These are phyloP conservation scores for Cicer judaicum DNA, from an alignment of 306 rosid species.

Conservation along the genomic window DNA sequence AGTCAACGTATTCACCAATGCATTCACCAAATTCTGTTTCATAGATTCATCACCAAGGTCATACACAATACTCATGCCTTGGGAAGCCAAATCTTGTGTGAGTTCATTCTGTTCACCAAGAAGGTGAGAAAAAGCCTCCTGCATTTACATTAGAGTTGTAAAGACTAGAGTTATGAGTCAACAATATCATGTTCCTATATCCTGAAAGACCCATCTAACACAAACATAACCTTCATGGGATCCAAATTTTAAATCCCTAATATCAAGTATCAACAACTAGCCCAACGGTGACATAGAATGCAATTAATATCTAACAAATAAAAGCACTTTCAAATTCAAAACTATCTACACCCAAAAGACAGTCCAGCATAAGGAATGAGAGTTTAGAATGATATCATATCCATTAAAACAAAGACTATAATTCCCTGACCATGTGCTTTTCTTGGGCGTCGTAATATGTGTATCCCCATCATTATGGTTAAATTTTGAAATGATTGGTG, in stretches of 20 bases:
- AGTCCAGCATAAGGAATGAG: not conserved
- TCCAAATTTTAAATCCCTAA: not conserved
- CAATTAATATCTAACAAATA: conserved; percentile 20
- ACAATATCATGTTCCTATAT: too few relatives aligned
- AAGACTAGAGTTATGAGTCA: not conserved
- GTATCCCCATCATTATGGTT: not conserved
- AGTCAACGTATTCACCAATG: conserved; percentile 84
- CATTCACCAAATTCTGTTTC: conserved; percentile 85
- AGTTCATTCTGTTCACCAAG: conserved; percentile 97
- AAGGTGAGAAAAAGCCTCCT: conserved; percentile 97
- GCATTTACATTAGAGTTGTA: conserved; percentile 50
- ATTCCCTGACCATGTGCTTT: conserved; percentile 6
- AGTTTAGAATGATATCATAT: conserved; percentile 12
- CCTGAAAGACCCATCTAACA: not conserved
- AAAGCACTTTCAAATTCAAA: conserved; percentile 22
- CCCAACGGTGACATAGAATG: not conserved
- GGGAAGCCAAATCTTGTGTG: conserved; percentile 95
- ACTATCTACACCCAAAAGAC: conserved; percentile 3
- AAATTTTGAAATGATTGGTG: conserved; percentile 12
- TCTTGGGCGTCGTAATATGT: not conserved
- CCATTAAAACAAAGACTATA: not conserved
- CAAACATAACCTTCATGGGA: not conserved
- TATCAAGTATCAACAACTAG: not conserved
- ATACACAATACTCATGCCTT: conserved; percentile 99
- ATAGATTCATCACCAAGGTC: conserved; percentile 90